These are phyloP conservation scores for Mycena crocata DNA, from an alignment of 768 basidiomycete genomes.

Conservation along the genomic window DNA sequence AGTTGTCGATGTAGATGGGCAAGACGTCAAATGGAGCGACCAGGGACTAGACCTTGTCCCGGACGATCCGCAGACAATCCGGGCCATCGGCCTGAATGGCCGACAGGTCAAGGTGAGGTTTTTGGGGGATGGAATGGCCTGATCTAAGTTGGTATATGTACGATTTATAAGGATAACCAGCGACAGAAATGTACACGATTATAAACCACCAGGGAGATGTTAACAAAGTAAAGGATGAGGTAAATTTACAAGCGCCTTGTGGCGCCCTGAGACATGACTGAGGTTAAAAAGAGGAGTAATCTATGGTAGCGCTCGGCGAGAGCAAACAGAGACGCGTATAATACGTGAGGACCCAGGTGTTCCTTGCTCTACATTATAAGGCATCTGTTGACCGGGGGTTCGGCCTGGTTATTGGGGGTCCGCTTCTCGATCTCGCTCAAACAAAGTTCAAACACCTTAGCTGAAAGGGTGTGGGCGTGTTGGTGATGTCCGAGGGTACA, in stretches of 20 bases:
- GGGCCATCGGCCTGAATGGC: slow-evolving; percentile 73
- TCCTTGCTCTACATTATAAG: slow-evolving; percentile 62
- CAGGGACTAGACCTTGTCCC: slow-evolving; percentile 94
- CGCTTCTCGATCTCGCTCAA: slow-evolving; percentile 87
- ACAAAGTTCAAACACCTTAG: slow-evolving; percentile 88
- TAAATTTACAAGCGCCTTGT: slow-evolving; percentile 51
- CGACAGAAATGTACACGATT: no score
- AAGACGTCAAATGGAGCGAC: slow-evolving; percentile 83
- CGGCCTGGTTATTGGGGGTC: slow-evolving; percentile 55
- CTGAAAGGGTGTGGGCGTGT: slow-evolving; percentile 49
- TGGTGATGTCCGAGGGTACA: slow-evolving; percentile 7
- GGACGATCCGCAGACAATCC: slow-evolving; percentile 80
- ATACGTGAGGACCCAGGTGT: slow-evolving; percentile 11
- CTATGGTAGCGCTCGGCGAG: slow-evolving; percentile 27
- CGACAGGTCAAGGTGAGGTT: slow-evolving; percentile 74
- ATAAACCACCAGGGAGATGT: slow-evolving; percentile 20
- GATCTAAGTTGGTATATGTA: slow-evolving; percentile 36
- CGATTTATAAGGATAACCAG: slow-evolving; percentile 25
- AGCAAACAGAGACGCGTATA: slow-evolving; percentile 10
- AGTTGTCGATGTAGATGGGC: slow-evolving; percentile 82
- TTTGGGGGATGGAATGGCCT: slow-evolving; percentile 82
- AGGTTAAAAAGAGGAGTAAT: slow-evolving; percentile 26
- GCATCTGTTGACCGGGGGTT: slow-evolving; percentile 59
- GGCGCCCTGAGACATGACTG: slow-evolving; percentile 27
- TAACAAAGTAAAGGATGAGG: slow-evolving; percentile 29